phyloP scores from a whole-genome alignment of 345 rosid species.

The Gossypium sturtianum region DNA sequence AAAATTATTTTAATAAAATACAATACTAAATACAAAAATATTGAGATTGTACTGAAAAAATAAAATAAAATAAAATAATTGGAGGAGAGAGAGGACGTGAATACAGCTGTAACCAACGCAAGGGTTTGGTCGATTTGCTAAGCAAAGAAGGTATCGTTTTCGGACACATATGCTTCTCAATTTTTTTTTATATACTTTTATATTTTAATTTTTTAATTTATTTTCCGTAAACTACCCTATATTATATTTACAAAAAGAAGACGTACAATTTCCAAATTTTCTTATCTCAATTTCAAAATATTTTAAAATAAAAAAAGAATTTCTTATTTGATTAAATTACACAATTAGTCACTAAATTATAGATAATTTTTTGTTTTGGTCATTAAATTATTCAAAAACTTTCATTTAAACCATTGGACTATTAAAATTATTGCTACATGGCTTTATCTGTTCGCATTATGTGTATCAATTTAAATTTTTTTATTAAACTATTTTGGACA shows the following conservation, averaged over 20 bases:
- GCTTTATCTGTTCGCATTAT: accelerated
- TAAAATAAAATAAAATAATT: neutral
- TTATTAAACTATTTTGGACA: no score
- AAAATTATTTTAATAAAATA: neutral
- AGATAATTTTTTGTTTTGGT: accelerated
- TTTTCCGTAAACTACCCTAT: no score
- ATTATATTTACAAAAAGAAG: no score
- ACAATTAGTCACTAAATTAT: no score
- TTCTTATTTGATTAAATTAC: no score
- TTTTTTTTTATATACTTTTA: no score
- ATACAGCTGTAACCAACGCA: constrained; percentile 68
- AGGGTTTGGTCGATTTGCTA: constrained; percentile 21
- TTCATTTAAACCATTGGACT: no score
- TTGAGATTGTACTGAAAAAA: neutral
- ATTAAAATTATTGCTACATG: no score
- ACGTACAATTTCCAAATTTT: no score
- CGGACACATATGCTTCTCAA: constrained; percentile 32
- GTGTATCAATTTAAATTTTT: no score
- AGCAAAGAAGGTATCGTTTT: constrained; percentile 40
- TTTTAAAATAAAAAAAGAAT: no score
- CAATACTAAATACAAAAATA: neutral
- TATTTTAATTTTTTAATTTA: neutral
- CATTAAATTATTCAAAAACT: accelerated
- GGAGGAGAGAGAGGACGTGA: constrained; percentile 35
- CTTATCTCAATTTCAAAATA: no score